Base-by-base conservation (phyloP, 2,329 filamentous ascomycete genomes). In the Nannizzia gypsea region DNA sequence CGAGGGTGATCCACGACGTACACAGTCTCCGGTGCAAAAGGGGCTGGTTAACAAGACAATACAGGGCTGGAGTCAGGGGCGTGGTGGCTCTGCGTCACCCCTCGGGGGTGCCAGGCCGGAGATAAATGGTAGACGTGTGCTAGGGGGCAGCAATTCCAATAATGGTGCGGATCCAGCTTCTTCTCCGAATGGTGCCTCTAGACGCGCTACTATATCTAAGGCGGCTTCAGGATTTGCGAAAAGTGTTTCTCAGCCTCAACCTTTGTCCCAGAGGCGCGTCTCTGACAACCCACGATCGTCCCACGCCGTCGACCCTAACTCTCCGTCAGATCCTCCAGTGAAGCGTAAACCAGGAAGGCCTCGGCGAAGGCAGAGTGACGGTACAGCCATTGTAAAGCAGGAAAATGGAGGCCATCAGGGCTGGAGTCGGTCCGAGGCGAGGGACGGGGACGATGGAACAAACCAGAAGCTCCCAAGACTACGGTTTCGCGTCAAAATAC, bases 401-500 rank as follows among this genome's bases (percentile, higher is more conserved):
- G 54, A 40, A 28, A 40, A 38, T 22, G n/a, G 20, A 3, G 26
- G 24, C 22, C 22, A 52, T 3, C 48, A 52, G 48, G 9, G 22
- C 48, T 28, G 48, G 48, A 52, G 28, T 17, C 20, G 36, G 31
- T 5, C 28, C 2, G 64, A 67, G 6, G 58, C 63, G 60, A 61
- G 63, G 4, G 34, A 64, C 60, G 61, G 63, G 3, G 34, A 34
- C 11, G 34, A 44, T 9, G 46, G 57, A 38, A 50, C 60, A 34
- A 24, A 15, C 20, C 68, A 67, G 42, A 69, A 66, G 34, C 64
- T 72, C 26, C 72, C 72, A 26, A 67, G 72, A 57, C 60, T 76
- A 55, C 70, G 76, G 59, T 77, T 83, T 55, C 78, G 77, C 64
- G 73, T 83, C 24, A 77, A 76, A 62, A 78, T 78, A 66, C 79